These are phyloP conservation scores for Dimocarpus longan DNA, from an alignment of 345 rosid species.

Conservation along the genomic window DNA sequence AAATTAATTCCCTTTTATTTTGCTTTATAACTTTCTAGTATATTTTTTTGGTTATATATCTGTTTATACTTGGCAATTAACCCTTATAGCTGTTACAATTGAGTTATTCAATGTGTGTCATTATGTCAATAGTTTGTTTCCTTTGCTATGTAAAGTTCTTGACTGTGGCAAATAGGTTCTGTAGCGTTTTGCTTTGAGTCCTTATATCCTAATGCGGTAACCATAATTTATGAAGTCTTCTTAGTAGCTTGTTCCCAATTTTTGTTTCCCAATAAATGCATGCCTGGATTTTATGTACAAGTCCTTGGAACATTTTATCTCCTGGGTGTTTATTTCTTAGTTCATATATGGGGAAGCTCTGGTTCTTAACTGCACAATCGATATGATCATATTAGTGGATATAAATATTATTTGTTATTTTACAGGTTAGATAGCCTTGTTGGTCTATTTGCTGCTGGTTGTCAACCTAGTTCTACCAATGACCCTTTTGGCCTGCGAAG, in stretches of 20 bases:
- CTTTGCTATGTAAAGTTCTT: constrained; percentile 8
- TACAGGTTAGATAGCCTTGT: constrained; percentile 92
- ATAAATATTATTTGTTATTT: constrained; percentile 19
- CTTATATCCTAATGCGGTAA: neutral
- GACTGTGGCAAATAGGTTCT: neutral
- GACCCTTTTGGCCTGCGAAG: constrained; percentile 96
- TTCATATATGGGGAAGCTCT: neutral
- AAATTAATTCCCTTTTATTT: neutral
- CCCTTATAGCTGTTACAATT: neutral
- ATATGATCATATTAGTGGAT: constrained; percentile 14
- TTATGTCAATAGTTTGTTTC: neutral
- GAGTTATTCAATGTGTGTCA: neutral
- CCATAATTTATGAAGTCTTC: neutral
- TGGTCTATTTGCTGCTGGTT: constrained; percentile 96
- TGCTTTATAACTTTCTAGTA: neutral
- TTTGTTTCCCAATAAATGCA: neutral
- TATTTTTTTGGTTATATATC: neutral
- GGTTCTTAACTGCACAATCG: neutral
- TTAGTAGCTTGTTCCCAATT: neutral
- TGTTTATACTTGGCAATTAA: neutral
- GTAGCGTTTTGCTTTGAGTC: neutral
- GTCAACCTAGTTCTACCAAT: constrained; percentile 92
- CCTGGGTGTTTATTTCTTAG: neutral
- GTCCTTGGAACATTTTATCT: neutral
- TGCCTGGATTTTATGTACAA: neutral